Conservation (phyloP, 2,329 filamentous ascomycete species). For the Paraphaeosphaeria sporulosa region DNA sequence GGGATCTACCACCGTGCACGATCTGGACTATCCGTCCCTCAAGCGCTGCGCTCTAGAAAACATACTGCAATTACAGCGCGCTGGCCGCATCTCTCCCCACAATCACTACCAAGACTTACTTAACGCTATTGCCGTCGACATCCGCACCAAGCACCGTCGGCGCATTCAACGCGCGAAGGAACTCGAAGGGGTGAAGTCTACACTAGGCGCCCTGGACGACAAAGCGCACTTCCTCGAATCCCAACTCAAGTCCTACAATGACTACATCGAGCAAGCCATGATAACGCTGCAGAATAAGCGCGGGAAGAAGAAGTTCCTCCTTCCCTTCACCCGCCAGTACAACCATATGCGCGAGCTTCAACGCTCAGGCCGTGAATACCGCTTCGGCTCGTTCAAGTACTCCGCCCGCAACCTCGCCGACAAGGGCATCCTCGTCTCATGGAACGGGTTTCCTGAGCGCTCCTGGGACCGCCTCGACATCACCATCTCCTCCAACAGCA, state of each 20-base stretch:
- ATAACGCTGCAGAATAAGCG: conserved; percentile 96
- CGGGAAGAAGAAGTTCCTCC: conserved; percentile 89
- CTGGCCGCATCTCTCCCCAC: conserved; percentile 82
- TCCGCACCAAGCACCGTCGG: conserved; percentile 93
- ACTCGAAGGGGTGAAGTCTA: conserved; percentile 81
- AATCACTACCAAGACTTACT: conserved; percentile 98
- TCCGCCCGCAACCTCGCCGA: conserved; percentile 86
- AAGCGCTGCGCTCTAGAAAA: conserved; percentile 95
- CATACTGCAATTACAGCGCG: conserved; percentile 85
- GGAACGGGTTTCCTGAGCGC: conserved; percentile 80
- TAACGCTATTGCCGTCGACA: conserved; percentile 95
- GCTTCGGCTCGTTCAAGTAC: conserved; percentile 98
- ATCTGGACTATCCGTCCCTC: conserved; percentile 91
- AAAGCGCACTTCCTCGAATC: conserved; percentile 93
- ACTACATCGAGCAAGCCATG: conserved; percentile 99
- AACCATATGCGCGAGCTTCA: conserved; percentile 97
- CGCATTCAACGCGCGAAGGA: conserved; percentile 91
- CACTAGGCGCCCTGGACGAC: conserved; percentile 76
- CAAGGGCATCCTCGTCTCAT: conserved; percentile 93
- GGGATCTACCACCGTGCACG: conserved; percentile 67
- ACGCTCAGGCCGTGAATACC: conserved; percentile 88
- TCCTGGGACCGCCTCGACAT: conserved; percentile 94
- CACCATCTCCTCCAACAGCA: conserved; percentile 92
- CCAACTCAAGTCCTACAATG: conserved; percentile 96
- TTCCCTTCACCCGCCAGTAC: conserved; percentile 98